These are phyloP conservation scores for Metschnikowia cubensis DNA, from an alignment of 805 yeast species.

Conservation along the genomic window DNA sequence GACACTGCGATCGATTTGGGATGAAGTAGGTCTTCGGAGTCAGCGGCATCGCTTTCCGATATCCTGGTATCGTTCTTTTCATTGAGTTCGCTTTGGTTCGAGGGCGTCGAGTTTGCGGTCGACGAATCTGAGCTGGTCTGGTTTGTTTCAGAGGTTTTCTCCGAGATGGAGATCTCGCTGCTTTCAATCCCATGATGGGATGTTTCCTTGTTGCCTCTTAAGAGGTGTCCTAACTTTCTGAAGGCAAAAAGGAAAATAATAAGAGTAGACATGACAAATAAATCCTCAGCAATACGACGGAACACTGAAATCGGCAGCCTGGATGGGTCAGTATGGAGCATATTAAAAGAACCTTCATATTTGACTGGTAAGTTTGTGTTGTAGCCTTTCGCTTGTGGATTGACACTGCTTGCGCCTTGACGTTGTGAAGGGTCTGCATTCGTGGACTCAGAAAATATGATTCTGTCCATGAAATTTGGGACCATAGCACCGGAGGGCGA, in stretches of 20 bases:
- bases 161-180: background rate
- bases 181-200: background rate
- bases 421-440: slow-evolving; percentile 1
- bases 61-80: background rate
- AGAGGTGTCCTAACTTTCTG: slow-evolving; percentile 20
- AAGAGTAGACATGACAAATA: slow-evolving; percentile 41
- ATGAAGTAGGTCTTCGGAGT: background rate
- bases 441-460: slow-evolving; percentile 26
- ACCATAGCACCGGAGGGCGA: background rate
- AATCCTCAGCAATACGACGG: slow-evolving; percentile 45
- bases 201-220: background rate
- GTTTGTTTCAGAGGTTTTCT: background rate
- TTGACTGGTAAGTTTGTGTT: slow-evolving; percentile 1
- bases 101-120: background rate
- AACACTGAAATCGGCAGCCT: slow-evolving; percentile 13
- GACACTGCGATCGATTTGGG: background rate
- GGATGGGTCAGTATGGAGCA: background rate
- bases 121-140: background rate
- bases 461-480: slow-evolving; percentile 36
- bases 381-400: background rate
- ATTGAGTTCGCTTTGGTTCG: background rate
- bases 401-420: background rate
- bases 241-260: slow-evolving; percentile 33
- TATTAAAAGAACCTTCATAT: background rate
- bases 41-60: background rate